These are phyloP conservation scores for Wallacemonas sp. DNA, from an alignment of 208 protist genomes.

Conservation along the genomic window DNA sequence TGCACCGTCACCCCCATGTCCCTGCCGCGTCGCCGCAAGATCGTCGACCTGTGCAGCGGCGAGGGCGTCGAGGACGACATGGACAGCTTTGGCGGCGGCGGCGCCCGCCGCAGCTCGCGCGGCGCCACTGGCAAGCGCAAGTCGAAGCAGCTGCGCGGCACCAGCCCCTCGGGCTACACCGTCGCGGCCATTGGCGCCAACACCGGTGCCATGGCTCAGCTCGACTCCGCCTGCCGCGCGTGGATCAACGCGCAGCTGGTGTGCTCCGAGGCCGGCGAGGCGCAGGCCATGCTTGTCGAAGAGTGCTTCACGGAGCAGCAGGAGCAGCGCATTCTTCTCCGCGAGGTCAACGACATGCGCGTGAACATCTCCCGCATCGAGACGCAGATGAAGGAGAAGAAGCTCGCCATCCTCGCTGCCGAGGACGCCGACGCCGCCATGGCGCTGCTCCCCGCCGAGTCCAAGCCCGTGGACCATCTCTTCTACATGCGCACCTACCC, in stretches of 20 bases:
- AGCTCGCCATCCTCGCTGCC: conserved; percentile 49
- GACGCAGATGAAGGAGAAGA: conserved; percentile 63
- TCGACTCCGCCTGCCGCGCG: conserved; percentile 40
- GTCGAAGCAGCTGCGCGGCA: not conserved
- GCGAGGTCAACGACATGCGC: conserved; percentile 79
- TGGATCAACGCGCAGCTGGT: conserved; percentile 74
- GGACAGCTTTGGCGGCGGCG: conserved; percentile 24
- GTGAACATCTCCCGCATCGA: conserved; percentile 55
- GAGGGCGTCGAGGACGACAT: conserved; percentile 26
- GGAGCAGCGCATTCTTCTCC: conserved; percentile 69
- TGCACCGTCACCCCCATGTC: conserved; percentile 73
- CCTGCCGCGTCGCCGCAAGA: conserved; percentile 46
- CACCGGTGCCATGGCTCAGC: conserved; percentile 15
- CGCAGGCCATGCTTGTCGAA: conserved; percentile 56
- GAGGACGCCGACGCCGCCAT: conserved; percentile 18
- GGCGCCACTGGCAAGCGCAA: conserved; percentile 19
- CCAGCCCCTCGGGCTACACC: not conserved
- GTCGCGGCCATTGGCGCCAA: conserved; percentile 18
- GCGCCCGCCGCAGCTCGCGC: conserved; percentile 6
- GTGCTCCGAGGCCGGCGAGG: conserved; percentile 55
- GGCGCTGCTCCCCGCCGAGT: conserved; percentile 37
- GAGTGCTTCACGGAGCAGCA: conserved; percentile 72
- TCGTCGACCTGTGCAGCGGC: conserved; percentile 33
- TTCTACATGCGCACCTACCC: conserved; percentile 62
- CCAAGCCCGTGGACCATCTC: conserved; percentile 43